Evolutionary conservation across 2,329 filamentous ascomycete species (phyloP), one percentile per base, ranked within the genome.

Genomic region (Talaromyces albobiverticillius): DNA sequence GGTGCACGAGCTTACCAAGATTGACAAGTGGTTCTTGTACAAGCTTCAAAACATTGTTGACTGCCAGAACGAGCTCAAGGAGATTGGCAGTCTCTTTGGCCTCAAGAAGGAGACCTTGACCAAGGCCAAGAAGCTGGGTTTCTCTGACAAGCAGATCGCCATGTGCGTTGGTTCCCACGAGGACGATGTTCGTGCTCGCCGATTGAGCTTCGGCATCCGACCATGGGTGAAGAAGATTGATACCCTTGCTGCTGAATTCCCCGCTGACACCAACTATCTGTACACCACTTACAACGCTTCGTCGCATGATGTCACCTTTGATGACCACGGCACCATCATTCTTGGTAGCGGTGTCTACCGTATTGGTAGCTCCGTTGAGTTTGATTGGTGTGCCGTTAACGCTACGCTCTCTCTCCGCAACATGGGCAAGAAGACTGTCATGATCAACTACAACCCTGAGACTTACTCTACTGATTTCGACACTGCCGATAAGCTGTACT

Each of bases 221-320:
- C 94, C 94, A 6, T 99, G 90, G 83, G 94, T 99, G 55, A 99
- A 97, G 86, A 95, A 87, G 80, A 97, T 99, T 64, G 94, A 99
- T 68, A 99, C 94, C 18, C 82, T 99, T 57, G 94, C 94, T 63
- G 94, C 94, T 40, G 94, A 99, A 74, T 96, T 96, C 79, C 92
- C 92, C 29, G 92, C 91, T 40, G 82, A 94, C 61, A 96, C 92
- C 57, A 96, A 96, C 81, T 96, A 96, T 75, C 83, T 95, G 23
- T 96, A 96, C 78, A 97, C 93, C 3, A 97, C 94, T 26, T 99
- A 99, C 80, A 97, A 99, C 69, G 94, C 92, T 54, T 89, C 89
- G 14, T 87, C 89, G 14, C 93, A 97, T 76, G 94, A 97, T 72
- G 89, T 97, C 46, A 87, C 84, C 13, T 97, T 99, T 61, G 88